A percentile compares a stretch with the other conserved stretches of the same genome.
Conservation (phyloP, 2,329 filamentous ascomycete species). For the Paecilomyces sp. region DNA sequence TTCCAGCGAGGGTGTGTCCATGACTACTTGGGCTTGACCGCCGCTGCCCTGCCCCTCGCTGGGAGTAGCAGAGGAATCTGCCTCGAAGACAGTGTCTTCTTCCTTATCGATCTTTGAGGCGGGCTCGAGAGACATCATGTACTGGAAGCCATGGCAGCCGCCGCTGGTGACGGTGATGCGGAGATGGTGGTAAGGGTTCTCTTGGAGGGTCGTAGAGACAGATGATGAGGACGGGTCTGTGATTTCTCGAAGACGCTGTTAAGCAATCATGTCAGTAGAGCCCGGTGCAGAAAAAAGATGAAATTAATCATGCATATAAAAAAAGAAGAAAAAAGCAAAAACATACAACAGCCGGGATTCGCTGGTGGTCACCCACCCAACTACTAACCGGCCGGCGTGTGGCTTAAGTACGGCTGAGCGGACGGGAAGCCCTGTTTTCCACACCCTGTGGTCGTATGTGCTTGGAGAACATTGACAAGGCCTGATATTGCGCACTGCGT, state of each 20-base stretch:
- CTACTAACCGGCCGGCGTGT: slow-evolving; percentile 40
- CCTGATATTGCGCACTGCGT: slow-evolving; percentile 9
- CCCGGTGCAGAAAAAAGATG: neutral
- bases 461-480: slow-evolving; percentile 2
- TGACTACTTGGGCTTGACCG: slow-evolving; percentile 67
- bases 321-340: slow-evolving; percentile 17
- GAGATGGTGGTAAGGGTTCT: slow-evolving; percentile 75
- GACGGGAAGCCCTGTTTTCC: slow-evolving; percentile 41
- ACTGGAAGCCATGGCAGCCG: slow-evolving; percentile 97
- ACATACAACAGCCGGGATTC: slow-evolving; percentile 40
- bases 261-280: slow-evolving; percentile 1
- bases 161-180: slow-evolving; percentile 88
- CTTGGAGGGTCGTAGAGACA: slow-evolving; percentile 24
- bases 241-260: slow-evolving; percentile 64
- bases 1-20: slow-evolving; percentile 82
- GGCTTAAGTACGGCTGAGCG: slow-evolving; percentile 42
- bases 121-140: slow-evolving; percentile 76
- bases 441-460: slow-evolving; percentile 40
- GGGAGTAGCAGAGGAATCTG: slow-evolving; percentile 34
- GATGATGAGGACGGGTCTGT: slow-evolving; percentile 45
- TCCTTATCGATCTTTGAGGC: slow-evolving; percentile 53
- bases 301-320: neutral
- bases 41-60: slow-evolving; percentile 18
- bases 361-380: slow-evolving; percentile 42
- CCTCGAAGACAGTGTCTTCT: slow-evolving; percentile 85